Evolutionary conservation across 1,284 basidiomycete genomes (phyloP), one percentile per base, ranked within the genome.

Genomic region (Irpex sp.): DNA sequence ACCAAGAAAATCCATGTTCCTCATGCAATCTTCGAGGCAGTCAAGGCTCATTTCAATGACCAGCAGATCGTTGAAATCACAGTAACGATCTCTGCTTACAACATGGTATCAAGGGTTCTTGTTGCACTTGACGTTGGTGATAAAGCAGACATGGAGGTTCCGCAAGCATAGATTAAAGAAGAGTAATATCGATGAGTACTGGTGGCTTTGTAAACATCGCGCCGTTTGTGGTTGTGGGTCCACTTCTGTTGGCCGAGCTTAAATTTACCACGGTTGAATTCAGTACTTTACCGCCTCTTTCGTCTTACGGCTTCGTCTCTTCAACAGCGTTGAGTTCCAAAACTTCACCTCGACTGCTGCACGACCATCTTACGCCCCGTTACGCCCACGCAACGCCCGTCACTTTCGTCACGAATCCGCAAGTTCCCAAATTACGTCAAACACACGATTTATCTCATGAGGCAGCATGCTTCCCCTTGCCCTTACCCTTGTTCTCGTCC

Each of bases 391-490:
- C 54, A 66, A 68, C 69, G 69, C 69, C 73, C 73, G 65, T 68
- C 72, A 70, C 64, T 68, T 72, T 68, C 66, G 63, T 60, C 61
- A 59, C 61, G 58, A 56, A 19, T 15, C 53, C 55, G 59, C 66
- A 66, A 60, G 61, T 60, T 60, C 68, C 68, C 67, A 59, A 67
- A 65, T 53, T 65, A 63, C 68, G 66, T 61, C 62, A 31, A 53
- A 11, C 46, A 50, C 51, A 64, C 63, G 61, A 65, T 54, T 26
- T n/a, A 39, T 37, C 47, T 55, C 49, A n/a, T 39, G 11, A 59
- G 21, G 43, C 69, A 72, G 66, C 62, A 89, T 89, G 86, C 79
- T 88, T 70, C 84, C 87, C 60, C 81, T 90, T 72, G 75, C 86
- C 72, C 83, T 84, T 53, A 80, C 86, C 60, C 78, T 92, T 69